Base-by-base conservation (phyloP, 2,329 filamentous ascomycete species). In the Paraconiothyrium brasiliense region DNA sequence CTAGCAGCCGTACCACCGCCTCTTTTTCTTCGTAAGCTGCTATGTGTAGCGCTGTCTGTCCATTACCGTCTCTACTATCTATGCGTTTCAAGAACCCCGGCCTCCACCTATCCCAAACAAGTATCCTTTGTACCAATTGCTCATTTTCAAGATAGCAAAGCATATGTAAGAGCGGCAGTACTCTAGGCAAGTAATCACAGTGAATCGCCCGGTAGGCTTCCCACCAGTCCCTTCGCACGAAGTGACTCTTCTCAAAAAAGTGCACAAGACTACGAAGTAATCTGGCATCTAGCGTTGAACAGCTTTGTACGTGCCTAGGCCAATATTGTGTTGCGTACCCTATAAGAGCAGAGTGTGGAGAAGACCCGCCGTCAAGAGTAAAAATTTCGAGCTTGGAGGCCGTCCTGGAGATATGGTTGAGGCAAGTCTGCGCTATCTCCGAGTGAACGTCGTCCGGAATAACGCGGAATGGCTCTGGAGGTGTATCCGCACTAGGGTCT, bases 171-270 rank as follows among this genome's bases (percentile, higher is more conserved):
- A 56, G 24, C 43, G 27, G 52, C n/a, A 20, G 22, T 32, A 22
- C 9, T 10, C 1, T 10, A 56, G 20, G 30, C 34, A 4, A 22
- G 5, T 32, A 7, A 32, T 1, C 2, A 5, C 9, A 30, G 3
- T 13, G 22, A 13, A 16, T 5, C 30, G 22, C 32, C 73, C 68
- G 59, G 70, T 64, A 43, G 70, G 70, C n/a, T 48, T 72, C 1
- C 51, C 67, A 8, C 63, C 72, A 52, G 67, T 46, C 34, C 22
- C 27, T n/a, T 16, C 57, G 20, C 39, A 49, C 13, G 58, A 30
- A 1, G 49, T 46, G 48, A 20, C 46, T 2, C 35, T 34, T 51
- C 13, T 60, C 32, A 3, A 60, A 55, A 30, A 62, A 74, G 14
- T 37, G 3, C 7, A 6, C n/a, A 43, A 37, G 20, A 43, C 27